phyloP scores from a whole-genome alignment of 2,329 filamentous ascomycete genomes.

The Penicillium brasilianum region DNA sequence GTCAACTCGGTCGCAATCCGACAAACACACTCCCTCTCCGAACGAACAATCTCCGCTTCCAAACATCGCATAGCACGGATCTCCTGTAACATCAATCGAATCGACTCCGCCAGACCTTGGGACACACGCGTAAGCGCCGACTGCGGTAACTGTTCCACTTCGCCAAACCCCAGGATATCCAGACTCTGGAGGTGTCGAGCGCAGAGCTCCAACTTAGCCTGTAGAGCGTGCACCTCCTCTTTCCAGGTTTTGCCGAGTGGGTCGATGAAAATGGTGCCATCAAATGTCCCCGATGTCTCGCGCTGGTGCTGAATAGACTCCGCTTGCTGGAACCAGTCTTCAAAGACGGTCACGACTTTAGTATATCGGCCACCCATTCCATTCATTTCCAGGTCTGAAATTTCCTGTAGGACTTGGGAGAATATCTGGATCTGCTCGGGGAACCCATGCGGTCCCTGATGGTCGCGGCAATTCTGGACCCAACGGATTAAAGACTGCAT shows the following conservation, averaged over 20 bases:
- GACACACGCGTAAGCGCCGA: conserved; percentile 42
- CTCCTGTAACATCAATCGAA: conserved; percentile 45
- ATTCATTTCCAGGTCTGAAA: conserved; percentile 38
- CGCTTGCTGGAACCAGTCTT: conserved; percentile 43
- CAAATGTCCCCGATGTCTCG: conserved; percentile 11
- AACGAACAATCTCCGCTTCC: conserved; percentile 41
- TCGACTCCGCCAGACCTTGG: conserved; percentile 36
- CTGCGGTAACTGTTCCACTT: conserved; percentile 29
- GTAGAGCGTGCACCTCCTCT: conserved; percentile 38
- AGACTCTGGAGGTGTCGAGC: conserved; percentile 44
- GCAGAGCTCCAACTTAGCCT: conserved; percentile 42
- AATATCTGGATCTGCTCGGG: conserved; percentile 45
- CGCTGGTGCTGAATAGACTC: conserved; percentile 33
- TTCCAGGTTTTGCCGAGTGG: conserved; percentile 43
- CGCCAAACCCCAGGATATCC: conserved; percentile 40
- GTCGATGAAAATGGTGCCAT: conserved; percentile 39
- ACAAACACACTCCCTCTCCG: conserved; percentile 42
- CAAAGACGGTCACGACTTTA: conserved; percentile 38
- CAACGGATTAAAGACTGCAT: conserved; percentile 42
- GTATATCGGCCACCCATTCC: conserved; percentile 37
- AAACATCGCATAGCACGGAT: conserved; percentile 42
- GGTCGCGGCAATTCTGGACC: conserved; percentile 38
- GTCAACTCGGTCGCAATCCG: conserved; percentile 35
- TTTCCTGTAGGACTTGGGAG: conserved; percentile 47
- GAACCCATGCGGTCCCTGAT: conserved; percentile 37